Evolutionary conservation across 805 yeast species (phyloP), one percentile per base, ranked within the genome.

Genomic region (Cyberlindnera mississippiensis): DNA sequence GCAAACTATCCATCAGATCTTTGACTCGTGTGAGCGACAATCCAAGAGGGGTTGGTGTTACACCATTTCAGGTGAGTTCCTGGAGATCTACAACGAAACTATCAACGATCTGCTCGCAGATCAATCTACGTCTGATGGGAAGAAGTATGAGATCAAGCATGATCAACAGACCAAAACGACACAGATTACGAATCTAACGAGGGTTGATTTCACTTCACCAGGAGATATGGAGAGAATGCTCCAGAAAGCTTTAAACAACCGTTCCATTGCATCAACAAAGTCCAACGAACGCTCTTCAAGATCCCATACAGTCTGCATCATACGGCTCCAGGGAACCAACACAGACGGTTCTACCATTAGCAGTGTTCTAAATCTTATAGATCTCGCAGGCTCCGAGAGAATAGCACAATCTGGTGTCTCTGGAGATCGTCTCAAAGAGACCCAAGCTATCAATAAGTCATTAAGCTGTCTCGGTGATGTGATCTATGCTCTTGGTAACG

Each of bases 351-450:
- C 75, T 22, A 45, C 48, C 1, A 61, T 73, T 2, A 53, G 64
- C 13, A 93, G 96, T 10, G 71, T 76, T 2, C 66, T 91, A 43
- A 90, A 91, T 56, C 66, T 91, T 41, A 80, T 93, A 37, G 99
- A 91, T 63, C 68, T 91, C 41, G 99, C 99, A 0, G 99, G 99
- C 2, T 87, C 96, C 0, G 99, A 91, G 65, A 70, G 98, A 43
- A 68, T 90, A 13, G 62, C 80, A 9, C 72, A 76, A 14, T 85
- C 96, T 0, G 85, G 81, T 54, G 95, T 79, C 0, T 73, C 76
- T 1, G 97, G 97, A 0, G 85, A 81, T 11, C 64, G 97, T 37
- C 66, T 91, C 20, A 76, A 76, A 49, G 99, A 91, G 61, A 90
- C 98, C 0, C 91, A 85, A 55, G 77, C 89, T 8, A 91, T 91